Conservation (phyloP, 2,329 filamentous ascomycete genomes). For the Calonectria pteridis region DNA sequence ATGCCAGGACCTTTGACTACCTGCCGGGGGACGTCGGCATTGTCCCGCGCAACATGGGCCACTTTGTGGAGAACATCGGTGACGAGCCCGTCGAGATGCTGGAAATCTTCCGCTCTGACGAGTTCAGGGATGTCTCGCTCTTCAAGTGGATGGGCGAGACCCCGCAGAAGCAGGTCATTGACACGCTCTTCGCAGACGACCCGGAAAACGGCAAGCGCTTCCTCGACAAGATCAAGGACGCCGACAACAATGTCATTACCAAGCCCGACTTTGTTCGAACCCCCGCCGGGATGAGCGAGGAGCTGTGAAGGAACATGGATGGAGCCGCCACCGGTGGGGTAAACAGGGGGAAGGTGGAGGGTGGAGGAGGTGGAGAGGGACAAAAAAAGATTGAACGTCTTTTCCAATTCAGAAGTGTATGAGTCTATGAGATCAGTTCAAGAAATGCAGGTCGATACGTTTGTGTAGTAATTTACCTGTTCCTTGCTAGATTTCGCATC, state of each 20-base stretch:
- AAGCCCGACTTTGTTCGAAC: slow-evolving; percentile 43
- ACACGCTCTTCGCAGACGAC: slow-evolving; percentile 75
- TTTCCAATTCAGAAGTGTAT: background rate
- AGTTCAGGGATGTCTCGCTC: slow-evolving; percentile 79
- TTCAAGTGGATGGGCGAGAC: slow-evolving; percentile 84
- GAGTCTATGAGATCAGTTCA: background rate
- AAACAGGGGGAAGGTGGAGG: background rate
- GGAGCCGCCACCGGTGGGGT: background rate
- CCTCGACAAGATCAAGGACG: slow-evolving; percentile 70
- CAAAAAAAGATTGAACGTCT: background rate
- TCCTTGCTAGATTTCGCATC: background rate
- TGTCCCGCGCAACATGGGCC: slow-evolving; percentile 81
- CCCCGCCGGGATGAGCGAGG: background rate
- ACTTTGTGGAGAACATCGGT: slow-evolving; percentile 87
- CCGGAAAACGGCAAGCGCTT: slow-evolving; percentile 72
- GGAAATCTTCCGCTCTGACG: slow-evolving; percentile 79
- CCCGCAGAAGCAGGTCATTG: slow-evolving; percentile 73
- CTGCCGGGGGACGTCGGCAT: slow-evolving; percentile 81
- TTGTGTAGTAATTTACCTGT: background rate
- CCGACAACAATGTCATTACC: slow-evolving; percentile 69
- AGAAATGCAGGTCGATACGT: background rate
- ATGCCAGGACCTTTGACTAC: slow-evolving; percentile 82
- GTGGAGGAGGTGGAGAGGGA: too few species aligned
- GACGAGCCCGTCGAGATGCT: slow-evolving; percentile 81
- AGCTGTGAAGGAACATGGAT: background rate